Evolutionary conservation across 441 rosid species (phyloP).

Genomic region (Gossypium aridum): DNA sequence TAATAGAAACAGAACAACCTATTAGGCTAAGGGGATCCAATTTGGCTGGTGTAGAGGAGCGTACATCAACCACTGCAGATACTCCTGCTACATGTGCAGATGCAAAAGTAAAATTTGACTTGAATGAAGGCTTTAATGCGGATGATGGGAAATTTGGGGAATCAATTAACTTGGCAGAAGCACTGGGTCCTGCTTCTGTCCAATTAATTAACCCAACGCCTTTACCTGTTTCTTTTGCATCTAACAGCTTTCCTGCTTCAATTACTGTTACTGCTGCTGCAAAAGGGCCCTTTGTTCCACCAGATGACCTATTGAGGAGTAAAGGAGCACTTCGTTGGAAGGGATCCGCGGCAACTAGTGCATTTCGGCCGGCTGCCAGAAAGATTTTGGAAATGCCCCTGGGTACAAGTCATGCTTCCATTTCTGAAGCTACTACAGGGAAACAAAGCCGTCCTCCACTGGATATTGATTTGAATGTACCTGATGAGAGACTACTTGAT

Average conservation of each 20-base stretch:
- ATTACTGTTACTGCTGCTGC: slow-evolving; percentile 91
- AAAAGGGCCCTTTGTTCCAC: slow-evolving; percentile 79
- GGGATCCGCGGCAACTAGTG: slow-evolving; percentile 98
- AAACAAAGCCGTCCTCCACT: slow-evolving; percentile 48
- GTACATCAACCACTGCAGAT: slow-evolving; percentile 31
- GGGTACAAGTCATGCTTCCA: slow-evolving; percentile 18
- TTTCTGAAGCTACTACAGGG: slow-evolving; percentile 35
- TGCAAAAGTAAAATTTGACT: slow-evolving; percentile 68
- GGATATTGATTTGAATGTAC: slow-evolving; percentile 79
- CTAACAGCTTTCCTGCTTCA: slow-evolving; percentile 50
- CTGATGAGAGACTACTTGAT: slow-evolving; percentile 73
- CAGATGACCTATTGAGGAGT: slow-evolving; percentile 56
- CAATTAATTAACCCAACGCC: slow-evolving; percentile 39
- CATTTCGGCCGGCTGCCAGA: slow-evolving; percentile 92
- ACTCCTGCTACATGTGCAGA: slow-evolving; percentile 34
- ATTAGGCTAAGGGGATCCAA: slow-evolving; percentile 29
- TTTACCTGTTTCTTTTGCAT: slow-evolving; percentile 33
- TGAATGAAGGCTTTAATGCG: slow-evolving; percentile 67
- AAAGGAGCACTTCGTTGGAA: slow-evolving; percentile 84
- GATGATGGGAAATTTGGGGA: slow-evolving; percentile 54
- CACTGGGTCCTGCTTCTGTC: slow-evolving; percentile 14
- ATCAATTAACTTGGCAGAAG: slow-evolving; percentile 25
- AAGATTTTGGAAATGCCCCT: slow-evolving; percentile 40
- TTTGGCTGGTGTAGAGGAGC: slow-evolving; percentile 34
- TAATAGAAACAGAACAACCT: slow-evolving; percentile 24